Evolutionary conservation across 108 stramenopile species (phyloP).

Genomic region (Cylindrotheca closterium): DNA sequence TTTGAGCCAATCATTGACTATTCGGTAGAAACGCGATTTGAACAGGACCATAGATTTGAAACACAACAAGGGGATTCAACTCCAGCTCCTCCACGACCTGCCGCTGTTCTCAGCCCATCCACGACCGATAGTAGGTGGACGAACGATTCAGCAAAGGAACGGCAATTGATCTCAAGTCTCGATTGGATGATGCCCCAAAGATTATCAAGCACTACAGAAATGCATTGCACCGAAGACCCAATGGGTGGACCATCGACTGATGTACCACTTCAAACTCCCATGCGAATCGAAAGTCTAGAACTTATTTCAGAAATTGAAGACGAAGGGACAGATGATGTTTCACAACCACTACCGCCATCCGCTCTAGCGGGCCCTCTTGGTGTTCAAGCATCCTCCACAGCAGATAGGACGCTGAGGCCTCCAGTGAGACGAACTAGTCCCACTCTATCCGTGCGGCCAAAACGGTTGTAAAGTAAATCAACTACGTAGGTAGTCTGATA

Average conservation of each 20-base stretch:
- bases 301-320: not conserved
- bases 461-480: too few species aligned
- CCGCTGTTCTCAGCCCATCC: too few species aligned
- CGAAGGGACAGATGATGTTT: not conserved
- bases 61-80: too few species aligned
- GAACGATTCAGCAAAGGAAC: not conserved
- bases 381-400: not conserved
- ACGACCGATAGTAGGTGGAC: not conserved
- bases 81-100: too few species aligned
- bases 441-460: not conserved
- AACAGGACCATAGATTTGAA: too few species aligned
- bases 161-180: not conserved
- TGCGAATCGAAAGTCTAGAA: not conserved
- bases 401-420: not conserved
- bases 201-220: not conserved
- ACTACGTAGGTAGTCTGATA: too few species aligned
- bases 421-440: not conserved
- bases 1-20: slow-evolving; percentile 2
- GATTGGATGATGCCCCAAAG: not conserved
- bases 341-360: not conserved
- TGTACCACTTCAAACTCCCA: not conserved
- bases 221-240: not conserved
- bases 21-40: too few species aligned
- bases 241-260: not conserved
- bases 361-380: not conserved